Percentiles rank a stretch among this genome's conserved stretches.
These are phyloP conservation scores for Aleurites moluccanus DNA, from an alignment of 441 rosid genomes.

Conservation along the genomic window DNA sequence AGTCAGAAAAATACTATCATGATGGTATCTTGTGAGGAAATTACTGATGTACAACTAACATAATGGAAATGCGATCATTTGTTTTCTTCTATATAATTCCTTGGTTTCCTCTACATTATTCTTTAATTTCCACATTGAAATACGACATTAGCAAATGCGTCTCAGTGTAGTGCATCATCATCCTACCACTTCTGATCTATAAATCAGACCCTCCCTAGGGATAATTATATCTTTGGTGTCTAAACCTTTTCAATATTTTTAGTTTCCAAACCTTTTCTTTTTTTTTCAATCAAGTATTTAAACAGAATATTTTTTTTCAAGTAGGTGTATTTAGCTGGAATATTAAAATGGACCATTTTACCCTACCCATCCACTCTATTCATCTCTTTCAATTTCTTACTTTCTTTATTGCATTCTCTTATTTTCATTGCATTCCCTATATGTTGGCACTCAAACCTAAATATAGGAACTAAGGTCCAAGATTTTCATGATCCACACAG, in stretches of 20 bases:
- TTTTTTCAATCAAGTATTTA: too few species aligned
- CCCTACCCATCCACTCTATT: too few species aligned
- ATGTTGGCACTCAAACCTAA: constrained; percentile 3
- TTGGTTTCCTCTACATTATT: background rate
- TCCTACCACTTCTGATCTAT: background rate
- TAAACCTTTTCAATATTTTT: too few species aligned
- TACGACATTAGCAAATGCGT: background rate
- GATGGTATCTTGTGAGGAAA: background rate
- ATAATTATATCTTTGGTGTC: too few species aligned
- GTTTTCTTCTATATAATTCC: background rate
- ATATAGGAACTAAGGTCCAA: background rate
- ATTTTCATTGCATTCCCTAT: background rate
- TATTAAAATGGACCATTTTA: too few species aligned
- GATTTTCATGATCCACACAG: background rate
- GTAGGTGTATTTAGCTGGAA: too few species aligned
- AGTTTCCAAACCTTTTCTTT: too few species aligned
- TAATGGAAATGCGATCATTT: background rate
- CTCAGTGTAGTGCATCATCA: background rate
- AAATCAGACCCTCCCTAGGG: background rate
- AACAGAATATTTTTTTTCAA: too few species aligned
- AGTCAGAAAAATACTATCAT: constrained; percentile 15
- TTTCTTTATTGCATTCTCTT: too few species aligned
- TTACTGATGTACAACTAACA: background rate
- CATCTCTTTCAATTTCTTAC: too few species aligned
- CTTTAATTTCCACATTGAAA: background rate